Evolutionary conservation across 1,139 yeast genomes (phyloP), one percentile per base, ranked within the genome.

Genomic region (Lodderomyces theae): DNA sequence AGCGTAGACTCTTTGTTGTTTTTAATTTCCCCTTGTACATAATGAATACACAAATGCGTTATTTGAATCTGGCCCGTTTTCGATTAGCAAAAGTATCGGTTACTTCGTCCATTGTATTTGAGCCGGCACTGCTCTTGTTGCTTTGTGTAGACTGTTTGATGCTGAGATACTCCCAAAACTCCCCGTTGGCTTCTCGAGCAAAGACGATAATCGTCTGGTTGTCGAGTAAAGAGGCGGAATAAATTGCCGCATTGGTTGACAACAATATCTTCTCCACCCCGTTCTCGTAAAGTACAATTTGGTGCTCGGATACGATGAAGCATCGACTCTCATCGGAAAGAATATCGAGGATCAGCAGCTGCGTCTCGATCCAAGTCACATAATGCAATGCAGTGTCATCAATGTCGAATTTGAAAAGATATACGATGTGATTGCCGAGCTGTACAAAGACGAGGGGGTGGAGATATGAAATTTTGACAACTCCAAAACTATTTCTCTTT

Each of bases 21-120:
- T 28, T 16, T n/a, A n/a, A n/a, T n/a, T n/a, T n/a, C n/a, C n/a
- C 31, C 31, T 15, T 28, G 31, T 28, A 28, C 31, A 28, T 28
- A 28, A 8, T 28, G 3, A 26, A 15, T 21, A 35, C 4, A 28
- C 18, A 28, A 17, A n/a, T n/a, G 4, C 4, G 15, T 28, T 15
- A 28, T 16, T 15, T 36, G 42, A 51, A 42, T 45, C 48, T 53
- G 23, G 45, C 34, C 32, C 53, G 41, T 44, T 58, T 58, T 22
- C 50, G 51, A 25, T 50, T 38, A 30, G 50, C 48, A 47, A 64
- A 64, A 2, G 69, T 64, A 45, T 64, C 69, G 3, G 69, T 63
- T 10, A 61, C 45, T 12, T 62, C 68, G 22, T 57, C 63, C 17
- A 48, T 44, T 28, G n/a, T n/a, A n/a, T n/a, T n/a, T n/a, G n/a